Base-by-base conservation (phyloP, 257 asterid genomes). In the Rhazya stricta region DNA sequence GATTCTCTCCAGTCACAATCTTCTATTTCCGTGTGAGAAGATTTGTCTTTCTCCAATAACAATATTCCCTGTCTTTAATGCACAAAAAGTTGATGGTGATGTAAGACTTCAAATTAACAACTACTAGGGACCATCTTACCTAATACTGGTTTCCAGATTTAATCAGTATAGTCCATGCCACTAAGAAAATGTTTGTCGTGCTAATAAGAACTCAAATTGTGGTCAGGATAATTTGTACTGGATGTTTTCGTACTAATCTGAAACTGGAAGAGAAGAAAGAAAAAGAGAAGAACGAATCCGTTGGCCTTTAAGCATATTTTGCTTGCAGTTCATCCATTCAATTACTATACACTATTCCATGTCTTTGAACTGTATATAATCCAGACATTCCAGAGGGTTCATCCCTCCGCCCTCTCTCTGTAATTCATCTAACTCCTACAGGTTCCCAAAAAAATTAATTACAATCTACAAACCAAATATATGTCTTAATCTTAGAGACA, bases 31-130 rank as follows among this genome's bases (percentile, higher is more conserved):
- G 32, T 1, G 50, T 37, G 50, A 9, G 48, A 23, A 19, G 50
- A 66, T 66, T 66, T 39, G 37, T 66, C 30, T 66, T 66, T 37
- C 71, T 37, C 48, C 71, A 36, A 45, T 21, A 66, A 66, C 32
- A 66, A 66, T 66, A 66, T 36, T 63, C 69, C 69, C 27, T 63
- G 19, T 63, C 69, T 63, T 36, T 29, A 37, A 32, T 19, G 27
- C 69, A 36, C 42, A 34, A 63, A 63, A 63, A 63, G 45, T 34
- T 62, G 68, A 34, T 34, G 16, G 45, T 18, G 29, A 63, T 36
- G 42, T 10, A 62, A 65, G 69, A 65, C 69, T 65, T 19, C 7
- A 15, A 34, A 30, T 16, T 63, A 18, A 37, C 69, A 9, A 63
- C 29, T 34, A 63, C 5, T 34, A 3, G 23, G 45, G 23, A 34